Percentiles rank a stretch among this genome's conserved stretches.
phyloP scores from a whole-genome alignment of 148 eudicot species.

The Pouteria glomerata region DNA sequence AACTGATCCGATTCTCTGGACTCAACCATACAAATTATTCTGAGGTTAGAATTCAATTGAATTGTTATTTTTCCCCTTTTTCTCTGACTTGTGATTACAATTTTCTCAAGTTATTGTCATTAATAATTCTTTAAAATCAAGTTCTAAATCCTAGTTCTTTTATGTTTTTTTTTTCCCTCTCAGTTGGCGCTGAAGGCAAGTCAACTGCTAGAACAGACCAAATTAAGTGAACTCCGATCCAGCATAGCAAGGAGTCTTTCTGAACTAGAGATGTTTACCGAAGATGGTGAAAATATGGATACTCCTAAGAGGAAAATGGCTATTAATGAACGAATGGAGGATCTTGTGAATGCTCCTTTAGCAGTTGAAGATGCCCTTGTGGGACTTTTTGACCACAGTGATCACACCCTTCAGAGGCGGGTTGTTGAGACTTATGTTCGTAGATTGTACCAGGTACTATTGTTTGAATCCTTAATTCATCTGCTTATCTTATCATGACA shows the following conservation, averaged over 20 bases:
- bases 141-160: constrained; percentile 2
- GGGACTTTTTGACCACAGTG: constrained; percentile 96
- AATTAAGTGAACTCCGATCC: constrained; percentile 96
- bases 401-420: constrained; percentile 94
- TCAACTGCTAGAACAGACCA: constrained; percentile 92
- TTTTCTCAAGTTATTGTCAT: not conserved
- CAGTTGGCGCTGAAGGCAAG: constrained; percentile 98
- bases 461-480: not conserved
- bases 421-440: constrained; percentile 97
- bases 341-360: constrained; percentile 85
- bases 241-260: constrained; percentile 95
- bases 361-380: constrained; percentile 99
- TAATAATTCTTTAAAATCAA: not conserved
- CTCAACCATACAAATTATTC: constrained; percentile 91
- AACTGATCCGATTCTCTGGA: constrained; percentile 77
- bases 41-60: constrained; percentile 49
- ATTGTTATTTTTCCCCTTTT: not conserved
- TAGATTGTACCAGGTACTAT: constrained; percentile 79
- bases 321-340: constrained; percentile 95
- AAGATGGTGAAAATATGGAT: constrained; percentile 95
- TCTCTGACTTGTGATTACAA: not conserved
- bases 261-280: constrained; percentile 98
- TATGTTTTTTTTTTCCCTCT: too few species aligned
- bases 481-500: not conserved
- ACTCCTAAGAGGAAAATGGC: constrained; percentile 95